Conservation (phyloP, 2,329 filamentous ascomycete species). For the Colletotrichum sublineola region DNA sequence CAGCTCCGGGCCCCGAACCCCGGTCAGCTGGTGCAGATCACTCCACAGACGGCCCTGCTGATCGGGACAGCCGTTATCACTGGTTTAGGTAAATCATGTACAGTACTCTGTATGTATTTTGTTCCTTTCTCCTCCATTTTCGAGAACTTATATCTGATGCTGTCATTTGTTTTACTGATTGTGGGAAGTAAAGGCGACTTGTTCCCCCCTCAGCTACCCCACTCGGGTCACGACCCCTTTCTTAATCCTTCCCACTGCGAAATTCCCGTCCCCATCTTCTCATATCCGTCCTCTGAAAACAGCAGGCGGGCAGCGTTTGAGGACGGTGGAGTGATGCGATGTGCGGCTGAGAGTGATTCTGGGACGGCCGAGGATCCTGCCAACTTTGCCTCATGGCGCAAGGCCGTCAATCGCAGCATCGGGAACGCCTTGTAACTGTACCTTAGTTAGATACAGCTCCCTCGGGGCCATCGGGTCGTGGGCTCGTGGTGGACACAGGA, state of each 20-base stretch:
- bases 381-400: constrained; percentile 4
- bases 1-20: constrained; percentile 29
- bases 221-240: not conserved
- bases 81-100: not conserved
- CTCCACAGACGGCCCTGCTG: constrained; percentile 36
- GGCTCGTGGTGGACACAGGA: not conserved
- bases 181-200: constrained; percentile 3
- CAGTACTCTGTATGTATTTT: not conserved
- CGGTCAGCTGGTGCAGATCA: constrained; percentile 37
- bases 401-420: constrained; percentile 8
- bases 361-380: constrained; percentile 16
- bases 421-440: too few species aligned
- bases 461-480: not conserved
- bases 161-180: constrained; percentile 10
- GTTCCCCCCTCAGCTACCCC: not conserved
- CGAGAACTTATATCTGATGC: constrained; percentile 11
- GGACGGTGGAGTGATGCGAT: constrained; percentile 20
- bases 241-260: not conserved
- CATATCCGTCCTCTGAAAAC: constrained; percentile 7
- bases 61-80: constrained; percentile 31
- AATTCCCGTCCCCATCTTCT: constrained; percentile 3
- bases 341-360: constrained; percentile 18
- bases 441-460: not conserved
- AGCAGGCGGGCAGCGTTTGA: constrained; percentile 38
- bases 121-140: not conserved